A percentile compares a stretch with the other conserved stretches of the same genome.
Evolutionary conservation across 1,139 yeast genomes (phyloP).

Genomic region (Hemisphaericaspora xylofermentans): DNA sequence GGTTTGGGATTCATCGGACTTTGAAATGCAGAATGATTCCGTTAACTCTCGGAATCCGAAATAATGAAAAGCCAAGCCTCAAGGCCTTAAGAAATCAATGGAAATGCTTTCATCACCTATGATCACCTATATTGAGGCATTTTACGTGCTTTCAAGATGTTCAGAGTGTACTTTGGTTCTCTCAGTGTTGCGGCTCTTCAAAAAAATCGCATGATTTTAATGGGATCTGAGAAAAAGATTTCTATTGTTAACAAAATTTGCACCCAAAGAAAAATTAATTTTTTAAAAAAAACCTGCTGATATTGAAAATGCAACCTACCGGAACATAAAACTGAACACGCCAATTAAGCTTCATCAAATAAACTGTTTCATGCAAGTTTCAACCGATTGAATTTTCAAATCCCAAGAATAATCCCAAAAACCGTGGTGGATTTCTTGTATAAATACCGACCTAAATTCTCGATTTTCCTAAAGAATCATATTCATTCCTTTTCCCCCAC

Average conservation of each 20-base stretch:
- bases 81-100: too few species aligned
- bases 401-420: not conserved
- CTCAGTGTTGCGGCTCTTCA: not conserved
- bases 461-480: not conserved
- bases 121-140: not conserved
- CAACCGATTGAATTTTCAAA: too few species aligned
- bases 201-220: constrained; percentile 6
- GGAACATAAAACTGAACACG: too few species aligned
- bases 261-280: constrained; percentile 1
- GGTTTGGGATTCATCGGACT: not conserved
- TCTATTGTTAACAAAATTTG: constrained; percentile 5
- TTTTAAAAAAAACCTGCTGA: constrained; percentile 9
- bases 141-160: too few species aligned
- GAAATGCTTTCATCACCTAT: not conserved
- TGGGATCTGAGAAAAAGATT: not conserved
- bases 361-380: too few species aligned
- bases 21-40: not conserved
- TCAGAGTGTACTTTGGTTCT: too few species aligned
- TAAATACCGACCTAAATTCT: not conserved
- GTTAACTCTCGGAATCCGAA: not conserved
- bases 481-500: not conserved
- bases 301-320: constrained; percentile 1
- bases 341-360: too few species aligned
- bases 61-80: too few species aligned
- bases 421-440: not conserved